Base-by-base conservation (phyloP, 768 basidiomycete genomes). In the Melanogaster broomeanus region DNA sequence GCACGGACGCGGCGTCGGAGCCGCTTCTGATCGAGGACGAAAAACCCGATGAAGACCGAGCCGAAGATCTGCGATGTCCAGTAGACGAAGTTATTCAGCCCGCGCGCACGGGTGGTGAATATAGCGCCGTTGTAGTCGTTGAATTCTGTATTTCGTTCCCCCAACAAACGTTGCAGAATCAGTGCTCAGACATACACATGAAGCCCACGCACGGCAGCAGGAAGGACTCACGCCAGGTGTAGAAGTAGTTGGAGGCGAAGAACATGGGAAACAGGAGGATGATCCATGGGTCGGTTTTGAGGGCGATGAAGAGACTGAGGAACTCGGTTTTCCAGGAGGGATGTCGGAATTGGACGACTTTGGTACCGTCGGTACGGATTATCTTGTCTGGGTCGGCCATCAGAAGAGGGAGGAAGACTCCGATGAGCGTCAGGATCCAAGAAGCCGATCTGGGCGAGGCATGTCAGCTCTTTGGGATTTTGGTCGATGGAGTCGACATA, bases 251-350 rank as follows among this genome's bases (percentile, higher is more conserved):
- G 46, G 84, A 86, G 6, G 87, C 81, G 49, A 90, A 80, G 69
- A 92, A 91, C 85, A 92, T 87, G 28, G 91, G 90, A 73, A 93
- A 88, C 28, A 91, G 80, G 3, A 90, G 69, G 9, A 91, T 24
- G 60, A 93, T 83, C 72, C 80, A 76, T 0, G 87, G 87, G 59
- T 93, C 90, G 2, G 79, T 82, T 46, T 73, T 78, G 42, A 93
- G 72, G 0, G 86, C 80, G 45, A 85, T 52, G 68, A 79, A 90
- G 22, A 93, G 77, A 6, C 83, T 85, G 53, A 77, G 70, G 46
- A 92, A 71, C 67, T 93, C 90, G 2, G 77, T 74, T 61, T 80
- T 87, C 88, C 90, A 92, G 2, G 85, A 86, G 8, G 88, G 84
- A 44, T 90, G 83, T 19, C 77, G 79, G 12, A 76, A 73, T 4